Conservation (phyloP, 1,284 basidiomycete genomes). For the Pisolithus thermaeus region DNA sequence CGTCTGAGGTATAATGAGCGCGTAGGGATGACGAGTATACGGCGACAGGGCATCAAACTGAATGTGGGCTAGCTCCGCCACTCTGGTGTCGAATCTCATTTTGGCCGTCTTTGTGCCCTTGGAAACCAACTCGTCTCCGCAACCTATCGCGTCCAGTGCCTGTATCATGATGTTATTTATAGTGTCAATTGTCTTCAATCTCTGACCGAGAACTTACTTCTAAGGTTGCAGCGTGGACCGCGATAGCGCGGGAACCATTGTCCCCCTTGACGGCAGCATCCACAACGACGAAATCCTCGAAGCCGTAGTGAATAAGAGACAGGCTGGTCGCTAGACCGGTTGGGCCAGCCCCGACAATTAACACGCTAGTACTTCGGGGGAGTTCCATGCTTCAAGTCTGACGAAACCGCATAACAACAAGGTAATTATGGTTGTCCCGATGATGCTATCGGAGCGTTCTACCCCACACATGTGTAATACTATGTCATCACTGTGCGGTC, state of each 20-base stretch:
- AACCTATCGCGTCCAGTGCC: slow-evolving; percentile 43
- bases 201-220: slow-evolving; percentile 21
- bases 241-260: slow-evolving; percentile 36
- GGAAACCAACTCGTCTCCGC: slow-evolving; percentile 35
- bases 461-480: too few species aligned
- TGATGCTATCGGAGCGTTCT: too few species aligned
- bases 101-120: slow-evolving; percentile 31
- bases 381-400: not conserved
- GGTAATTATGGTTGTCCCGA: too few species aligned
- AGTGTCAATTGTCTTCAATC: too few species aligned
- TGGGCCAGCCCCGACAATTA: not conserved
- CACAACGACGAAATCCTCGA: slow-evolving; percentile 42
- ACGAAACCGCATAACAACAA: too few species aligned
- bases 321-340: not conserved
- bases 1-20: slow-evolving; percentile 41
- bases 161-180: slow-evolving; percentile 12
- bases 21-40: slow-evolving; percentile 43
- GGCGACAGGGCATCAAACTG: slow-evolving; percentile 30
- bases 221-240: slow-evolving; percentile 42
- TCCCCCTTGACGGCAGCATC: slow-evolving; percentile 32
- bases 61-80: slow-evolving; percentile 21
- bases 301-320: slow-evolving; percentile 35
- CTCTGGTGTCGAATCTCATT: slow-evolving; percentile 29
- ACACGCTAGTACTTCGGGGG: not conserved
- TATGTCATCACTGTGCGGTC: too few species aligned